Evolutionary conservation across 164 flowering plant species (phyloP).

Genomic region (Magnolia changhungtana): DNA sequence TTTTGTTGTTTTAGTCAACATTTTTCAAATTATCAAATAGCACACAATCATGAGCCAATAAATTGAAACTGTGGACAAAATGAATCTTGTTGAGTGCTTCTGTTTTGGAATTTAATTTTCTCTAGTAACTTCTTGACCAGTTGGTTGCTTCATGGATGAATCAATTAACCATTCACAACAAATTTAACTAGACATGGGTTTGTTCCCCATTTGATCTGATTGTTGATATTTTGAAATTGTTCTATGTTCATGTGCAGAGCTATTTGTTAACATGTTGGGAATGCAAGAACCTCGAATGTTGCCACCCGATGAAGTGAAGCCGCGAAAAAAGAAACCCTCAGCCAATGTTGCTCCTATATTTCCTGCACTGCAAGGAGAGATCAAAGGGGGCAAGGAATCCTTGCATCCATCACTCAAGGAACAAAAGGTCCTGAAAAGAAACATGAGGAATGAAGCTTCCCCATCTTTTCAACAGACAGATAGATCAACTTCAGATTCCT

Average conservation of each 20-base stretch:
- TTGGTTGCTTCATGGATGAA: not conserved
- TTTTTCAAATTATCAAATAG: no score
- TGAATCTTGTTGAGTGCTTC: no score
- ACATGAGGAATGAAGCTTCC: conserved; percentile 33
- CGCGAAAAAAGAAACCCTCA: conserved; percentile 42
- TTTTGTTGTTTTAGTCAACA: no score
- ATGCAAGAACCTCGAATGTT: conserved; percentile 46
- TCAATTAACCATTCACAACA: not conserved
- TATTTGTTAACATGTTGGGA: not conserved
- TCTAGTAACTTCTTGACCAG: not conserved
- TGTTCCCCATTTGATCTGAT: not conserved
- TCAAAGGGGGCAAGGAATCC: conserved; percentile 20
- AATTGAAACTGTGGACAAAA: no score
- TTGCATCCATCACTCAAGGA: conserved; percentile 24
- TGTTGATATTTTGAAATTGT: not conserved
- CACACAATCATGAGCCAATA: no score
- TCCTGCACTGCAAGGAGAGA: conserved; percentile 33
- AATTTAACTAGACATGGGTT: not conserved
- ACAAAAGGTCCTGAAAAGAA: conserved; percentile 43
- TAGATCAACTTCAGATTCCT: conserved; percentile 55
- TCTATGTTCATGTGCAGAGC: not conserved
- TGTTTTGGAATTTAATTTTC: no score
- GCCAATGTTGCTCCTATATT: conserved; percentile 20
- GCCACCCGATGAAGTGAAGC: conserved; percentile 32
- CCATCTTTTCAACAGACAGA: conserved; percentile 42